phyloP scores from a whole-genome alignment of 805 yeast species.

The Candida anglica region DNA sequence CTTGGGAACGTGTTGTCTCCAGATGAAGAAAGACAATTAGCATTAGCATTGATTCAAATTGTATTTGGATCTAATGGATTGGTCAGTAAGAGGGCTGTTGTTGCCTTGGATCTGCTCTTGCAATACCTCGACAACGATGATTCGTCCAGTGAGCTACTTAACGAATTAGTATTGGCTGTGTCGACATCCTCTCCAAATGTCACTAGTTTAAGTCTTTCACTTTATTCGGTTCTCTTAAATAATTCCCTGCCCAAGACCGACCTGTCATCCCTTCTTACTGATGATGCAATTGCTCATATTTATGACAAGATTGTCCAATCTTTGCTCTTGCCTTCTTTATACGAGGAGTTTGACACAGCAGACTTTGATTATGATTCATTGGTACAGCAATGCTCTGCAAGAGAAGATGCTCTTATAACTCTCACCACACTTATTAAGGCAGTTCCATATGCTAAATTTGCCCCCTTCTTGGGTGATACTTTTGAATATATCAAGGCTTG shows the following conservation, averaged over 20 bases:
- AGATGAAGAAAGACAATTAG: conserved; percentile 26
- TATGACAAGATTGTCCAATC: conserved; percentile 14
- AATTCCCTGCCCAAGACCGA: conserved; percentile 2
- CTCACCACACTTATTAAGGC: conserved; percentile 27
- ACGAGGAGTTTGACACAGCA: conserved; percentile 14
- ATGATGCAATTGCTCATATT: conserved; percentile 8
- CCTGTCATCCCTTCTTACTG: not conserved
- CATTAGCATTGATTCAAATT: conserved; percentile 27
- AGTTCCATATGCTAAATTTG: conserved; percentile 10
- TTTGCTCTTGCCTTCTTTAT: conserved; percentile 20
- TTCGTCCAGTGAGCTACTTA: not conserved
- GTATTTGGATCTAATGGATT: conserved; percentile 40
- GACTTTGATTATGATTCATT: conserved; percentile 44
- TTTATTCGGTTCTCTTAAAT: conserved; percentile 8
- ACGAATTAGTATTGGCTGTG: no score
- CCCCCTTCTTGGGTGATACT: conserved; percentile 9
- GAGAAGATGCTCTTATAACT: conserved; percentile 48
- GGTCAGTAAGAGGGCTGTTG: conserved; percentile 46
- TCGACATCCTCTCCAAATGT: no score
- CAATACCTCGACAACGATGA: conserved; percentile 14
- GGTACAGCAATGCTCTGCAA: conserved; percentile 39
- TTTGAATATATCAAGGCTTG: conserved; percentile 17
- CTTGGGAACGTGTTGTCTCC: conserved; percentile 40
- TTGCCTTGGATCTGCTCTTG: conserved; percentile 44
- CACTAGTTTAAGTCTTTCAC: conserved; percentile 5